Evolutionary conservation across 108 stramenopile species (phyloP), one percentile per base, ranked within the genome.

Genomic region (Pseudonitzschia pungens): DNA sequence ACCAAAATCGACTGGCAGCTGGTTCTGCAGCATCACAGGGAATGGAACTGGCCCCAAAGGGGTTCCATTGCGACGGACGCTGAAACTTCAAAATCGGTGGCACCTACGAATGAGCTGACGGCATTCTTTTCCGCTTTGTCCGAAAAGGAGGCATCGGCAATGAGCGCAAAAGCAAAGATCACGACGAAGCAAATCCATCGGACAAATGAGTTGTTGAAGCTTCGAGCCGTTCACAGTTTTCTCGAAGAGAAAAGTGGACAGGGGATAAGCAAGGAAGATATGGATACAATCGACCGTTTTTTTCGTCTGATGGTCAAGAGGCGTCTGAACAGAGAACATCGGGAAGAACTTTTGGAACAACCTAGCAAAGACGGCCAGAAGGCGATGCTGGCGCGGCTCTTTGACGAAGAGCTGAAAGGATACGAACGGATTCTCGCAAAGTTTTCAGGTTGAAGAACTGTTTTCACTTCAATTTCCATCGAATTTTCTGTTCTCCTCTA

Each of bases 261-360:
- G 6, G 18, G 57, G n/a, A 40, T 66, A n/a, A 27, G 31, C 10
- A 10, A 44, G 18, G 22, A 41, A 22, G 22, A 36, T 54, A 71
- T 28, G n/a, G 58, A 75, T 8, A 57, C 51, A 0, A n/a, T 67
- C 9, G 78, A 81, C 60, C 75, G 73, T 70, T 50, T 24, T 32
- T 95, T 84, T 65, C 89, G 92, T 31, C 69, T 95, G 7, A 86
- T 91, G 88, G 84, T 95, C 7, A 95, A 95, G 72, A 85, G 82
- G 72, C 84, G 90, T 33, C 54, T 94, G 58, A 65, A 80, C 57
- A 70, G 74, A 44, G 62, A 72, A 48, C 81, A 91, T 22, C 68
- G 64, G 8, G 90, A 90, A 36, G 89, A 89, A 24, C 56, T 95
- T 32, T 76, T 83, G 21, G 75, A 72, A n/a, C 87, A 78, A 64